Conservation (phyloP, 2,329 filamentous ascomycete genomes). For the Pyrenochaeta sp. region DNA sequence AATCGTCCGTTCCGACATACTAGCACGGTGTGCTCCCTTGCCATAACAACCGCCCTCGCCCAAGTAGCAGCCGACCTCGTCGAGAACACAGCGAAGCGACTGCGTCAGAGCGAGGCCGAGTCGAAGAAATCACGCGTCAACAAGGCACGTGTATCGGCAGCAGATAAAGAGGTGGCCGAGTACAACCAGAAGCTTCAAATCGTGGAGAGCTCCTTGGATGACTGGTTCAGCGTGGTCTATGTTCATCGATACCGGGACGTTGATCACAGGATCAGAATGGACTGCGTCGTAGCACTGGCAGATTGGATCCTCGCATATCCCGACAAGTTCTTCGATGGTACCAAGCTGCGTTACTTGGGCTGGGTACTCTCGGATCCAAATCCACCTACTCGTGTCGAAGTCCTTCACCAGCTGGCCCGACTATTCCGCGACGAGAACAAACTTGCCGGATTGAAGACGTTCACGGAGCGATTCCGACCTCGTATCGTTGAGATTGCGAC, state of each 20-base stretch:
- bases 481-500: slow-evolving; percentile 93
- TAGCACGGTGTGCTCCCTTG: slow-evolving; percentile 81
- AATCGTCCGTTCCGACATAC: slow-evolving; percentile 94
- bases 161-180: slow-evolving; percentile 75
- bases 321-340: slow-evolving; percentile 87
- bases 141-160: slow-evolving; percentile 76
- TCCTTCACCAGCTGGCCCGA: slow-evolving; percentile 79
- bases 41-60: slow-evolving; percentile 80
- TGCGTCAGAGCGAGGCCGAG: slow-evolving; percentile 80
- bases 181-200: slow-evolving; percentile 73
- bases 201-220: slow-evolving; percentile 76
- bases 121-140: slow-evolving; percentile 76
- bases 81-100: slow-evolving; percentile 74
- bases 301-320: slow-evolving; percentile 87
- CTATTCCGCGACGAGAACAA: slow-evolving; percentile 84
- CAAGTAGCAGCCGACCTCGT: slow-evolving; percentile 74
- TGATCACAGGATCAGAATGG: slow-evolving; percentile 84
- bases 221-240: slow-evolving; percentile 91
- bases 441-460: slow-evolving; percentile 78
- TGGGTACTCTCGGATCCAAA: slow-evolving; percentile 91
- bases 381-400: slow-evolving; percentile 78
- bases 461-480: slow-evolving; percentile 88
- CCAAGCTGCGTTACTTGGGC: slow-evolving; percentile 90
- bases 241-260: slow-evolving; percentile 95
- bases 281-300: slow-evolving; percentile 86